phyloP scores from a whole-genome alignment of 345 rosid genomes.

The Angophora floribunda region DNA sequence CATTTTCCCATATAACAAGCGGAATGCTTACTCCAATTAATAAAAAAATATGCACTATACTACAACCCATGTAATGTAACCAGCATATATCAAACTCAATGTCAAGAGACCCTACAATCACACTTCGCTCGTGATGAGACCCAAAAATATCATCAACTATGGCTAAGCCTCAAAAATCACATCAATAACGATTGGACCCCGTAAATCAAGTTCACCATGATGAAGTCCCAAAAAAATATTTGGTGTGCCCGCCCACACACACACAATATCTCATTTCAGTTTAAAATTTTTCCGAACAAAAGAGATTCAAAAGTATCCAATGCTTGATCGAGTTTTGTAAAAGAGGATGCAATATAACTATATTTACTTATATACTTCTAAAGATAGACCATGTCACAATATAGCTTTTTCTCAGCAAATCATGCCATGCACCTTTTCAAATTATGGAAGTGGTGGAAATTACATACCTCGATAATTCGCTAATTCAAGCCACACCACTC shows the following conservation, averaged over 20 bases:
- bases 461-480: background rate
- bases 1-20: background rate
- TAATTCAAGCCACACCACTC: background rate
- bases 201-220: no score
- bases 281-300: no score
- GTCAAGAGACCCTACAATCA: no score
- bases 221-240: background rate
- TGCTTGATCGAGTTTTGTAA: background rate
- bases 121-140: background rate
- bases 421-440: background rate
- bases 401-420: background rate
- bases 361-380: background rate
- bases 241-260: background rate
- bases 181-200: fast-evolving
- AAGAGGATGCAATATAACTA: background rate
- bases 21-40: no score
- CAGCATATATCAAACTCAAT: no score
- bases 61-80: no score
- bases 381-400: background rate
- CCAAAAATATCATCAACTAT: background rate
- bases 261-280: background rate
- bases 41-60: no score
- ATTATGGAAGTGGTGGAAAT: background rate
- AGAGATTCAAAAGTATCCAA: background rate
- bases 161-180: background rate